Percentiles rank a stretch among this genome's conserved stretches.
These are phyloP conservation scores for Arthrocladium fulminans DNA, from an alignment of 2,329 filamentous ascomycete species.

Conservation along the genomic window DNA sequence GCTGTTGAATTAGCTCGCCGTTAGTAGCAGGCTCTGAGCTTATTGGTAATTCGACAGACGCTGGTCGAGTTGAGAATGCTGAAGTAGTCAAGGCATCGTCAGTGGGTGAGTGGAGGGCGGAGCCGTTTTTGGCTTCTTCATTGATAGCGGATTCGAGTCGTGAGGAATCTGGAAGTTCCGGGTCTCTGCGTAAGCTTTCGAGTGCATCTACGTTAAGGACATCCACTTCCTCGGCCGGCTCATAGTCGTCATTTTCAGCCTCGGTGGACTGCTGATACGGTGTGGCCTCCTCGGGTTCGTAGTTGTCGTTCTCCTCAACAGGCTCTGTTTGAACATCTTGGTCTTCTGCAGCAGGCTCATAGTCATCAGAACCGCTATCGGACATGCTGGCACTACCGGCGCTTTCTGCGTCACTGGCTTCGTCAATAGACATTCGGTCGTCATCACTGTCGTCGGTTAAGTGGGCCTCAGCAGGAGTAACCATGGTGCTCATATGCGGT, in stretches of 20 bases:
- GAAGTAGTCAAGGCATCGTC: not conserved
- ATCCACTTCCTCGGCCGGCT: slow-evolving; percentile 11
- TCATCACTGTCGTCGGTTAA: slow-evolving; percentile 1
- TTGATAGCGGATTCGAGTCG: not conserved
- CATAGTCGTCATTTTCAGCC: slow-evolving; percentile 15
- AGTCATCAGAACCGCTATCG: slow-evolving; percentile 40
- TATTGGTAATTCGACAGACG: not conserved
- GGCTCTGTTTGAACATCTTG: slow-evolving; percentile 10
- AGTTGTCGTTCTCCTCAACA: slow-evolving; percentile 13
- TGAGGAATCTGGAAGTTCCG: not conserved
- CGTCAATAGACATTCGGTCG: slow-evolving; percentile 14
- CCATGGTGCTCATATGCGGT: not conserved
- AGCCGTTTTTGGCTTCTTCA: not conserved
- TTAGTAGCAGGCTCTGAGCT: not conserved
- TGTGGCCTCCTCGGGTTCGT: slow-evolving; percentile 28
- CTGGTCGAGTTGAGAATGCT: not conserved
- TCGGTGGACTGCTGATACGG: slow-evolving; percentile 7
- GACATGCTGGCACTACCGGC: slow-evolving; percentile 25
- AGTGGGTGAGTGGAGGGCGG: not conserved
- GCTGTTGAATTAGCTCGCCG: not conserved
- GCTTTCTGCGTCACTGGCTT: slow-evolving; percentile 16
- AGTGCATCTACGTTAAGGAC: slow-evolving; percentile 7
- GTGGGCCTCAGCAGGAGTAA: not conserved
- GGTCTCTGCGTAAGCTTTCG: not conserved
- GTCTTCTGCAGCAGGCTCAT: slow-evolving; percentile 46